phyloP scores from a whole-genome alignment of 2,329 filamentous ascomycete genomes.

The Fonsecaea nubica region DNA sequence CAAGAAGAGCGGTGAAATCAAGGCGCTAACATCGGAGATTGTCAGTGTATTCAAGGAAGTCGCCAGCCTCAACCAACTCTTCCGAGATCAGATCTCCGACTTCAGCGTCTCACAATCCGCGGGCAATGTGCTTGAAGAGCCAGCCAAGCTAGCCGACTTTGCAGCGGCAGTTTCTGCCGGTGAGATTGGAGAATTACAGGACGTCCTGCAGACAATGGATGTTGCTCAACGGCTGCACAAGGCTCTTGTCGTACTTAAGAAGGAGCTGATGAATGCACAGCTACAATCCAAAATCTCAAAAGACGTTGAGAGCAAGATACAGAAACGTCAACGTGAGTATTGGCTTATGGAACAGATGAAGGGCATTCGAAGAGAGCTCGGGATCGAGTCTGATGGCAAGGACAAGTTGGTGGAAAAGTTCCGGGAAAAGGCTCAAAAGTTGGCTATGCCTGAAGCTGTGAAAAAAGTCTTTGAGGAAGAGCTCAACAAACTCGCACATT shows the following conservation, averaged over 20 bases:
- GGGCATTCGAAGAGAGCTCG: constrained; percentile 91
- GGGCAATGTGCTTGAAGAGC: constrained; percentile 93
- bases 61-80: constrained; percentile 88
- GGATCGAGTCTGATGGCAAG: constrained; percentile 96
- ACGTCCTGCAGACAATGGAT: constrained; percentile 85
- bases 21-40: constrained; percentile 94
- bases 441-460: constrained; percentile 96
- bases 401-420: constrained; percentile 98
- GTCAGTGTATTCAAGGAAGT: constrained; percentile 99
- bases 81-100: constrained; percentile 95
- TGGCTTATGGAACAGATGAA: constrained; percentile 99
- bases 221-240: constrained; percentile 93
- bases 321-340: constrained; percentile 95
- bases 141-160: constrained; percentile 94
- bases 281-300: constrained; percentile 97
- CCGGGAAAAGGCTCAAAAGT: constrained; percentile 88
- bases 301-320: constrained; percentile 96
- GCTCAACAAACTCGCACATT: constrained; percentile 92
- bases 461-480: constrained; percentile 99
- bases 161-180: constrained; percentile 96
- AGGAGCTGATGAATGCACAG: constrained; percentile 97
- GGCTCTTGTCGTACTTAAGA: constrained; percentile 89
- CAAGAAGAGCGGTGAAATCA: constrained; percentile 84
- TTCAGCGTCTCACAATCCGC: constrained; percentile 95
- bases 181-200: constrained; percentile 88